Evolutionary conservation across 495 filamentous ascomycete species (phyloP), one percentile per base, ranked within the genome.

Genomic region (Trichoderma gamsii): DNA sequence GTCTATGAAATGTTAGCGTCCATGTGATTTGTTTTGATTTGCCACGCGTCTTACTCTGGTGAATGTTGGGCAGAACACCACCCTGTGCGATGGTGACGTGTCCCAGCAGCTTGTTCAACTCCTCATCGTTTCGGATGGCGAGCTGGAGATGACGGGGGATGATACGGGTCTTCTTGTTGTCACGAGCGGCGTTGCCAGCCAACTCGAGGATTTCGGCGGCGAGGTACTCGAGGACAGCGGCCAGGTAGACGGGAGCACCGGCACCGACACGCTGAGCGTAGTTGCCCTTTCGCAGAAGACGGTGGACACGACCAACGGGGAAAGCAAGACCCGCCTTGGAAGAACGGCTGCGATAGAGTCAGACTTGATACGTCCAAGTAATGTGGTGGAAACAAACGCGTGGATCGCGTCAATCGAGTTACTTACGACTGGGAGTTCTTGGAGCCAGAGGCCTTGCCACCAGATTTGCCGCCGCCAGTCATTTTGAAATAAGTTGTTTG

Each of bases 111-210:
- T 99, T 99, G 90, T 99, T 98, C 92, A 99, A 81, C 81, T 99
- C 95, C 88, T 99, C 93, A 81, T 99, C 95, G 81, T 98, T 98
- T 73, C 95, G 90, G 85, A 99, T 99, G 80, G 95, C 95, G 75
- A 99, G 93, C 85, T 99, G 95, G 64, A 99, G 90, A 82, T 99
- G 95, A 79, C 95, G 93, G 71, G 95, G 95, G 73, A 98, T 99
- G 85, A 99, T 99, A 90, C 95, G 92, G 70, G 94, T 99, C 89
- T 97, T 98, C 92, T 99, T 99, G 90, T 98, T 98, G 83, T 99
- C 95, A 78, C 95, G 94, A 69, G 95, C 95, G 72, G 95, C 95
- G 79, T 99, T 99, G 75, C 95, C 95, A 79, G 95, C 95, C 82
- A 99, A 85, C 83, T 99, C 95, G 78, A 99, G 93, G 70, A 99